A percentile compares a stretch with the other conserved stretches of the same genome.
These are phyloP conservation scores for Cerrena zonata DNA, from an alignment of 1,284 basidiomycete species.

Conservation along the genomic window DNA sequence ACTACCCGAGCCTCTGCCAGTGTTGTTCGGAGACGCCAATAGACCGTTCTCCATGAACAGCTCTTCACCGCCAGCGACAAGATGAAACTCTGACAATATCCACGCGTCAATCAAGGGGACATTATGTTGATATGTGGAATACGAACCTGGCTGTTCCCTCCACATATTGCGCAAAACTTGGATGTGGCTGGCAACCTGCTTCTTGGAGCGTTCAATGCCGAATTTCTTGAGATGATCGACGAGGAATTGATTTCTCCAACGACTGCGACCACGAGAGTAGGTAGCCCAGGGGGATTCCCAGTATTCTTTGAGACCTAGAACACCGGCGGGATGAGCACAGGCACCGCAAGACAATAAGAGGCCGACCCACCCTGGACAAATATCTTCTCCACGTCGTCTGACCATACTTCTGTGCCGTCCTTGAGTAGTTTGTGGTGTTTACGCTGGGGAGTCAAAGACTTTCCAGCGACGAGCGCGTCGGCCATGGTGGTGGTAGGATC, in stretches of 20 bases:
- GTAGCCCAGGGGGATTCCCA: slow-evolving; percentile 75
- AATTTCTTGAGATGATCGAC: slow-evolving; percentile 67
- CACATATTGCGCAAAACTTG: slow-evolving; percentile 80
- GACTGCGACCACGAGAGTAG: slow-evolving; percentile 66
- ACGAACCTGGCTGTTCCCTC: slow-evolving; percentile 69
- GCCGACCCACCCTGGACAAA: slow-evolving; percentile 61
- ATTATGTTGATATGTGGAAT: slow-evolving; percentile 14
- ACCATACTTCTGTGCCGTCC: slow-evolving; percentile 79
- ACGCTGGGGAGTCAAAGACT: slow-evolving; percentile 65
- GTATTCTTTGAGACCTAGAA: slow-evolving; percentile 62
- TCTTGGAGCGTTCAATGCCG: slow-evolving; percentile 68
- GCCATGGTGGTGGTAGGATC: slow-evolving; percentile 26
- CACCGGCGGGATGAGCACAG: slow-evolving; percentile 10
- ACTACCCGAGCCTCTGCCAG: slow-evolving; percentile 13
- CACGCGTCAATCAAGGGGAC: slow-evolving; percentile 7
- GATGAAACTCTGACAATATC: slow-evolving; percentile 43
- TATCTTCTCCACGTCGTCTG: slow-evolving; percentile 63
- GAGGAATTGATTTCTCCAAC: slow-evolving; percentile 77
- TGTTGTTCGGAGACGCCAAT: slow-evolving; percentile 25
- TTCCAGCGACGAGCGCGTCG: slow-evolving; percentile 23
- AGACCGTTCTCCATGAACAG: slow-evolving; percentile 49
- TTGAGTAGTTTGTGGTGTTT: slow-evolving; percentile 79
- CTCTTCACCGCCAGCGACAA: slow-evolving; percentile 72
- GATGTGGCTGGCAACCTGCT: slow-evolving; percentile 79
- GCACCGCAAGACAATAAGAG: slow-evolving; percentile 3